These are phyloP conservation scores for Litsea cubeba DNA, from an alignment of 164 flowering plant species.

Conservation along the genomic window DNA sequence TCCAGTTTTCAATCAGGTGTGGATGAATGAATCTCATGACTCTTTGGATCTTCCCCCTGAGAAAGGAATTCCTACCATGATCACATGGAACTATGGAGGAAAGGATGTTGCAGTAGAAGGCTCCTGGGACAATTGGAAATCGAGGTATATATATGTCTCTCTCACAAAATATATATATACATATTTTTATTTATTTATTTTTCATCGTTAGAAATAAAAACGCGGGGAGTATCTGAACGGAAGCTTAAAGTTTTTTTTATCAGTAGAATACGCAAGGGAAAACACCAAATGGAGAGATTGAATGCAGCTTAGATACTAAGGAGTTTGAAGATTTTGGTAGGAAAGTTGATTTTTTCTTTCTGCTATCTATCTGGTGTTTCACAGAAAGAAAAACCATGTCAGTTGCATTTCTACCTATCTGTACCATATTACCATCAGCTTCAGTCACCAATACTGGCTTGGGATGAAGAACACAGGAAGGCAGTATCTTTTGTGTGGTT, in stretches of 20 bases:
- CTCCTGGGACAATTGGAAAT: conserved; percentile 91
- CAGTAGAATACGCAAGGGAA: no score
- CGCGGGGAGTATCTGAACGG: neutral
- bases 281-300: no score
- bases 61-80: conserved; percentile 67
- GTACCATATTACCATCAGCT: neutral
- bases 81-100: conserved; percentile 85
- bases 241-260: no score
- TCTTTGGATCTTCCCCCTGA: conserved; percentile 38
- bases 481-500: no score
- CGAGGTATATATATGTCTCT: conserved; percentile 37
- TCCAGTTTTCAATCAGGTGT: conserved; percentile 30
- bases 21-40: conserved; percentile 42
- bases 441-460: neutral
- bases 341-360: neutral
- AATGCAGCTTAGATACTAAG: no score
- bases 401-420: neutral
- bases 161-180: neutral
- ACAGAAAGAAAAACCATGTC: neutral
- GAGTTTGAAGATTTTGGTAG: neutral
- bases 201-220: neutral
- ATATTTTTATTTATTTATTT: neutral
- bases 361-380: neutral
- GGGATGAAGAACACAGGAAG: no score
- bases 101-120: conserved; percentile 78